Percentiles rank a stretch among this genome's conserved stretches.
phyloP scores from a whole-genome alignment of 768 basidiomycete species.

The Leucogyrophana mollusca region DNA sequence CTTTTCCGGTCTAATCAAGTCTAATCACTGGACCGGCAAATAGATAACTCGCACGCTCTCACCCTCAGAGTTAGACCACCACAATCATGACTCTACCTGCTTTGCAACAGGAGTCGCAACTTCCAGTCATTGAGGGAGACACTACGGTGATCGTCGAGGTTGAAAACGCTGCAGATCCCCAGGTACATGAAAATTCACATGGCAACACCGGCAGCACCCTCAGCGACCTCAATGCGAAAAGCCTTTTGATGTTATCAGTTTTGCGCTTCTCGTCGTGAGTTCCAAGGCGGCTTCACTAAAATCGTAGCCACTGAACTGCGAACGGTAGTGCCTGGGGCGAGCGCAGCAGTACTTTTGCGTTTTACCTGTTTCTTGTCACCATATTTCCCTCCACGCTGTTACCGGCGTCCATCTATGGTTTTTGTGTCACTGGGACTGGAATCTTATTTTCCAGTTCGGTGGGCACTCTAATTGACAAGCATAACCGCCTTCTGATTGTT shows the following conservation, averaged over 20 bases:
- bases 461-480: conserved; percentile 42
- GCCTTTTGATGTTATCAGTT: conserved; percentile 11
- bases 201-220: no score
- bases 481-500: conserved; percentile 35
- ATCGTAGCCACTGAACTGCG: neutral
- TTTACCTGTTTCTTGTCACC: conserved; percentile 41
- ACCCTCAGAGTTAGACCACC: no score
- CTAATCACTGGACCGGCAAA: no score
- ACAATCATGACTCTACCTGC: no score
- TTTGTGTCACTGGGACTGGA: conserved; percentile 37
- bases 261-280: conserved; percentile 18
- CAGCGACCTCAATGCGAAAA: conserved; percentile 1
- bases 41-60: no score
- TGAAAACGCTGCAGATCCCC: no score
- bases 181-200: no score
- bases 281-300: neutral
- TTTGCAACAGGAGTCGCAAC: no score
- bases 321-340: conserved; percentile 24
- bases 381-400: conserved; percentile 43
- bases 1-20: no score
- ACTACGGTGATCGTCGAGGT: no score
- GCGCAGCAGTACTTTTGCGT: conserved; percentile 40
- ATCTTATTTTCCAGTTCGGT: conserved; percentile 41
- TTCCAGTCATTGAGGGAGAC: no score
- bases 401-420: conserved; percentile 48